A percentile compares a stretch with the other conserved stretches of the same genome.
These are phyloP conservation scores for Diacronema lutheri DNA, from an alignment of 78 protist species.

Conservation along the genomic window DNA sequence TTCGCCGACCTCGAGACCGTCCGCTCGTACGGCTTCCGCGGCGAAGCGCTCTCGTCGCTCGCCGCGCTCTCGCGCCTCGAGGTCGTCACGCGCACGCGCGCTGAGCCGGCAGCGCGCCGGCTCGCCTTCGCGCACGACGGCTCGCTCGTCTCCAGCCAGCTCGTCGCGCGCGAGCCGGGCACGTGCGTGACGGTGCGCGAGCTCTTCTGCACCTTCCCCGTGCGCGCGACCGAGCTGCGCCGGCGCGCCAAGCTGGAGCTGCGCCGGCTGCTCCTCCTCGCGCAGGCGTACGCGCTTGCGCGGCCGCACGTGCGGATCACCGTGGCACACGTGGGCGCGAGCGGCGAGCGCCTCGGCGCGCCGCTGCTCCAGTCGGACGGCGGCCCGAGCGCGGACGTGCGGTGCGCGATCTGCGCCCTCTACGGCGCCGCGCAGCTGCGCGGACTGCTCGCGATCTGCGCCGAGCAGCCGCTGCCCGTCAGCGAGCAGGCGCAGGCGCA, in stretches of 20 bases:
- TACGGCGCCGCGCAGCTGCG: conserved; percentile 59
- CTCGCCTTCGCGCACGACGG: conserved; percentile 27
- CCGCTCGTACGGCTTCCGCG: conserved; percentile 88
- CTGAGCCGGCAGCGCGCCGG: not conserved
- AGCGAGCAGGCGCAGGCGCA: not conserved
- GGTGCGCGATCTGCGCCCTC: conserved; percentile 46
- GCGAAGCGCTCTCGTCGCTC: conserved; percentile 89
- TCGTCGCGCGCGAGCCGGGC: not conserved
- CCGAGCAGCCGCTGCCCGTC: not conserved
- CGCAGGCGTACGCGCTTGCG: conserved; percentile 75
- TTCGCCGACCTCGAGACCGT: conserved; percentile 73
- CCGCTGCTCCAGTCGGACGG: conserved; percentile 25
- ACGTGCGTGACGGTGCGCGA: not conserved
- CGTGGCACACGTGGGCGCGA: conserved; percentile 9
- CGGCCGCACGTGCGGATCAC: conserved; percentile 2
- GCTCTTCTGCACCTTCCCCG: not conserved
- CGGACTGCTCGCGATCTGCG: not conserved
- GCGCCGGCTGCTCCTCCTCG: conserved; percentile 2
- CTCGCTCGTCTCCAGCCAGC: not conserved
- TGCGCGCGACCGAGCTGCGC: not conserved
- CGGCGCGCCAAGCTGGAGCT: conserved; percentile 61
- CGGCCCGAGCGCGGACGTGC: not conserved
- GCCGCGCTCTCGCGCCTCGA: conserved; percentile 49
- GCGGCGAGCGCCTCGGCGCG: not conserved
- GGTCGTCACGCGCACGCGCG: conserved; percentile 20